Evolutionary conservation across 192 early-diverging fungal genomes (phyloP).

Genomic region (Backusella tarrabulga): DNA sequence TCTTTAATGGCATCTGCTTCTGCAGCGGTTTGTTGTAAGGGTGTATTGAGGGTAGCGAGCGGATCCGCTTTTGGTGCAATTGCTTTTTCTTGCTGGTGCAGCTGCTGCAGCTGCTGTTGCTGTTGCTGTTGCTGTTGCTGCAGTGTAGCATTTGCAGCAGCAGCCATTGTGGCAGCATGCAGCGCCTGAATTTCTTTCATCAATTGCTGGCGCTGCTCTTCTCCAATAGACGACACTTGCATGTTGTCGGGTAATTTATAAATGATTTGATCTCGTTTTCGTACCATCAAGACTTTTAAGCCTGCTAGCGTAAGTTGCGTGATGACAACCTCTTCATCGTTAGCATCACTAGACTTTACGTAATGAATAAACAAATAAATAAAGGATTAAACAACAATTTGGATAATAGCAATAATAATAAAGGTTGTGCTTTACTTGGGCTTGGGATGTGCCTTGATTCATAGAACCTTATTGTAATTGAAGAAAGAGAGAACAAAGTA

Average conservation of each 20-base stretch:
- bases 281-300: constrained; percentile 31
- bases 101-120: background rate
- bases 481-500: background rate
- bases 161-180: constrained; percentile 31
- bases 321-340: constrained; percentile 25
- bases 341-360: background rate
- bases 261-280: constrained; percentile 47
- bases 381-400: background rate
- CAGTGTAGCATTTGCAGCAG: background rate
- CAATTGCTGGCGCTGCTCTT: constrained; percentile 42
- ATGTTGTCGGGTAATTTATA: constrained; percentile 57
- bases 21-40: constrained; percentile 10
- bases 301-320: constrained; percentile 25
- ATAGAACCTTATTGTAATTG: background rate
- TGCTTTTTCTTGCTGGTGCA: constrained; percentile 3
- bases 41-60: background rate
- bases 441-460: background rate
- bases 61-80: constrained; percentile 26
- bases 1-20: constrained; percentile 21
- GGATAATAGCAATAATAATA: background rate
- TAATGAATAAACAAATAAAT: background rate
- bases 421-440: background rate
- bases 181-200: constrained; percentile 47
- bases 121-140: background rate
- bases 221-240: constrained; percentile 44